These are phyloP conservation scores for Silene conica DNA, from an alignment of 148 eudicot species.

Conservation along the genomic window DNA sequence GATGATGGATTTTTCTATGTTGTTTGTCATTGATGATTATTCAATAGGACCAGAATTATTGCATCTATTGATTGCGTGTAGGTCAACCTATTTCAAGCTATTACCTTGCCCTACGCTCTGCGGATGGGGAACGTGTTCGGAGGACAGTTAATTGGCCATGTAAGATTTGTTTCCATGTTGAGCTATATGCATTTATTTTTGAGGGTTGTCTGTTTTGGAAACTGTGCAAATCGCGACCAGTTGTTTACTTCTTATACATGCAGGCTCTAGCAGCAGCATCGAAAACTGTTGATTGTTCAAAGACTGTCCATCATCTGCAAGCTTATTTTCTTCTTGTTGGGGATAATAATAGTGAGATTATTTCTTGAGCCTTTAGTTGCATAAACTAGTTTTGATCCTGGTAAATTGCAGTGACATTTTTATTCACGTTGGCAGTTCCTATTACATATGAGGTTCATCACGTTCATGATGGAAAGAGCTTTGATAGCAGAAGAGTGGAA, in stretches of 20 bases:
- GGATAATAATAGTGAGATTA: constrained; percentile 67
- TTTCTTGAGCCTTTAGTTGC: constrained; percentile 9
- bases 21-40: too few species aligned
- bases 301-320: constrained; percentile 86
- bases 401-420: not conserved
- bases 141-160: constrained; percentile 97
- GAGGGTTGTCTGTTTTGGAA: not conserved
- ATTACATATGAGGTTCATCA: constrained; percentile 83
- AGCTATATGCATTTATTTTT: not conserved
- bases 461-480: constrained; percentile 88
- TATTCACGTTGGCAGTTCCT: constrained; percentile 59
- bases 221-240: not conserved
- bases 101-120: constrained; percentile 89
- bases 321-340: constrained; percentile 91
- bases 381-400: not conserved
- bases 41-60: too few species aligned
- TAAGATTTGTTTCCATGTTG: constrained; percentile 19
- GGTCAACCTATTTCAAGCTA: constrained; percentile 75
- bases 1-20: too few species aligned
- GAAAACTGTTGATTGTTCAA: constrained; percentile 86
- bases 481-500: constrained; percentile 81
- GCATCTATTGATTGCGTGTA: constrained; percentile 17
- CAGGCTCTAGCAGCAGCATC: constrained; percentile 99
- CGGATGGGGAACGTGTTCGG: constrained; percentile 78
- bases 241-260: constrained; percentile 13